phyloP scores from a whole-genome alignment of 2,329 filamentous ascomycete species.

The Fusarium humuli region DNA sequence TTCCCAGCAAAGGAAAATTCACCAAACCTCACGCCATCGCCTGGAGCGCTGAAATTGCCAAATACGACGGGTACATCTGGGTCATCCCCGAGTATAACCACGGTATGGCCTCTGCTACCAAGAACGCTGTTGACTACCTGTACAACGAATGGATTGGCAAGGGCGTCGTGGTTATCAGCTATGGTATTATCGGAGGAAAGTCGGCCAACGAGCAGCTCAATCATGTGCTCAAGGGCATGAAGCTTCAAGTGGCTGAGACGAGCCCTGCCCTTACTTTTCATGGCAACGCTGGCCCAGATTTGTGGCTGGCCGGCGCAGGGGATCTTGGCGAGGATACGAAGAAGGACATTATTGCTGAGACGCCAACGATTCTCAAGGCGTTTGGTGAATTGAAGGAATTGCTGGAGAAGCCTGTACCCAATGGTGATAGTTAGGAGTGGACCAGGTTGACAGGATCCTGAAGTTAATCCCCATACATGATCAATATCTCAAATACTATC shows the following conservation, averaged over 20 bases:
- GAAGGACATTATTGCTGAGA: constrained; percentile 22
- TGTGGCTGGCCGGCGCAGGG: constrained; percentile 21
- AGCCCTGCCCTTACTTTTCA: constrained; percentile 21
- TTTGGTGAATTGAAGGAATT: constrained; percentile 19
- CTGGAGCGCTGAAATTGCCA: constrained; percentile 59
- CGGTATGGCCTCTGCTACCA: constrained; percentile 64
- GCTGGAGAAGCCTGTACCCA: constrained; percentile 1
- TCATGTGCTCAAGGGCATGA: constrained; percentile 15
- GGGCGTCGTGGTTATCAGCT: constrained; percentile 26
- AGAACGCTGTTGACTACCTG: constrained; percentile 73
- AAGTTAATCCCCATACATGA: neutral
- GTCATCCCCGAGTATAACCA: constrained; percentile 69
- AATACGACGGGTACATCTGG: constrained; percentile 61
- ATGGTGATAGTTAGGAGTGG: neutral
- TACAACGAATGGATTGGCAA: constrained; percentile 62
- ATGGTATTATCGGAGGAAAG: constrained; percentile 27
- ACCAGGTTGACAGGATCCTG: neutral
- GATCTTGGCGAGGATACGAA: constrained; percentile 27
- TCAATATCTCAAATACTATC: neutral
- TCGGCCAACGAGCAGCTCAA: constrained; percentile 3
- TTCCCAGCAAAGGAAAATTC: constrained; percentile 52
- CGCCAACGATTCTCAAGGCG: constrained; percentile 13
- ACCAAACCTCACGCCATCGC: constrained; percentile 55
- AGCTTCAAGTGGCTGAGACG: constrained; percentile 18
- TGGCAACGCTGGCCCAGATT: constrained; percentile 4